Conservation (phyloP, 2,329 filamentous ascomycete species). For the Parascedosporium putredinis region DNA sequence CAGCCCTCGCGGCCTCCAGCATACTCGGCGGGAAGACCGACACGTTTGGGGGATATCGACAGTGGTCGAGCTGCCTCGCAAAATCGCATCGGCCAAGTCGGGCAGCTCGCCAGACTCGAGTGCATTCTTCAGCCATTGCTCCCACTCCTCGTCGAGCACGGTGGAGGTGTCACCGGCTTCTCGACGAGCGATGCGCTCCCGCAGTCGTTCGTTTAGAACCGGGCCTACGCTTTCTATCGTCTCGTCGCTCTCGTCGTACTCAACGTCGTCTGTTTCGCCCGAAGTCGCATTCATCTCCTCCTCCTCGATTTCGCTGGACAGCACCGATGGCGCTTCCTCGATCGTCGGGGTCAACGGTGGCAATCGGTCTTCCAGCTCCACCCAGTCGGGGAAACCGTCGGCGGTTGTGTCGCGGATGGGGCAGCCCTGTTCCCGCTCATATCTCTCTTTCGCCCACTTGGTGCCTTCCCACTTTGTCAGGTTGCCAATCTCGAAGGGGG, state of each 20-base stretch:
- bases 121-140: slow-evolving; percentile 63
- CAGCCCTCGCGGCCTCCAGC: slow-evolving; percentile 43
- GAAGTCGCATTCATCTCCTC: slow-evolving; percentile 17
- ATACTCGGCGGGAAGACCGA: slow-evolving; percentile 39
- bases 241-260: slow-evolving; percentile 39
- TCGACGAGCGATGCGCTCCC: slow-evolving; percentile 51
- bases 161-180: slow-evolving; percentile 48
- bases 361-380: slow-evolving; percentile 26
- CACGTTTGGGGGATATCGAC: slow-evolving; percentile 14
- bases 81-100: slow-evolving; percentile 33
- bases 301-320: slow-evolving; percentile 11
- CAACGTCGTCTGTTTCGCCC: slow-evolving; percentile 9
- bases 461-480: slow-evolving; percentile 78
- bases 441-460: slow-evolving; percentile 72
- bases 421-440: slow-evolving; percentile 63
- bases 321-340: slow-evolving; percentile 6
- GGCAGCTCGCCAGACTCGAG: slow-evolving; percentile 51
- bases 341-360: slow-evolving; percentile 1
- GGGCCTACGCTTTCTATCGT: slow-evolving; percentile 48
- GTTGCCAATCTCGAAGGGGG: slow-evolving; percentile 56
- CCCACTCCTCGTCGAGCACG: slow-evolving; percentile 61
- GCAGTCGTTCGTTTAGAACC: slow-evolving; percentile 52
- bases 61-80: slow-evolving; percentile 20
- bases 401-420: slow-evolving; percentile 61
- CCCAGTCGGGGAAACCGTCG: slow-evolving; percentile 55